Conservation (phyloP, 2,329 filamentous ascomycete genomes). For the Exophiala calicioides region DNA sequence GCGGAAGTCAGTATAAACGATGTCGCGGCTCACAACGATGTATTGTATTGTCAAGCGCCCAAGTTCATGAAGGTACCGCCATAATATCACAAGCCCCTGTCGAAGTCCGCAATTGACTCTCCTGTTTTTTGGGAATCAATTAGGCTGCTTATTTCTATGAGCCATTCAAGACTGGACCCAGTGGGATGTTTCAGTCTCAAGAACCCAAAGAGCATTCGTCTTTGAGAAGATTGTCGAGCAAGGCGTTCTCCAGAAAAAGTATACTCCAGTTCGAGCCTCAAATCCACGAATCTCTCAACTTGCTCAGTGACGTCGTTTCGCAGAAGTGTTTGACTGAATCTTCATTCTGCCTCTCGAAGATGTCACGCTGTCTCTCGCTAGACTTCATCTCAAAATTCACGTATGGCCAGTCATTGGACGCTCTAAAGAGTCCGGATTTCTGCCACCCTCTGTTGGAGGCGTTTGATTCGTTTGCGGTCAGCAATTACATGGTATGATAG, state of each 20-base stretch:
- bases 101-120: neutral
- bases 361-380: neutral
- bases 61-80: neutral
- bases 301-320: neutral
- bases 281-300: neutral
- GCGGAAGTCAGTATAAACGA: conserved; percentile 1
- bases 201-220: conserved; percentile 34
- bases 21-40: neutral
- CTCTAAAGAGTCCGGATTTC: neutral
- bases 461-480: neutral
- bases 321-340: neutral
- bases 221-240: conserved; percentile 4
- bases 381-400: conserved; percentile 4
- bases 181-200: conserved; percentile 8
- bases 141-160: conserved; percentile 1
- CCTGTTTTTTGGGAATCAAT: neutral
- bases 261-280: neutral
- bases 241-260: conserved; percentile 10
- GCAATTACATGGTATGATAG: neutral
- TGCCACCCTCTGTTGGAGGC: neutral
- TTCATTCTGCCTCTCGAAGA: neutral
- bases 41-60: neutral
- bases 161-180: neutral
- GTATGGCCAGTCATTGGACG: neutral
- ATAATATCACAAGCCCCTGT: neutral